phyloP scores from a whole-genome alignment of 2,329 filamentous ascomycete species.

The Penicillium brasilianum region DNA sequence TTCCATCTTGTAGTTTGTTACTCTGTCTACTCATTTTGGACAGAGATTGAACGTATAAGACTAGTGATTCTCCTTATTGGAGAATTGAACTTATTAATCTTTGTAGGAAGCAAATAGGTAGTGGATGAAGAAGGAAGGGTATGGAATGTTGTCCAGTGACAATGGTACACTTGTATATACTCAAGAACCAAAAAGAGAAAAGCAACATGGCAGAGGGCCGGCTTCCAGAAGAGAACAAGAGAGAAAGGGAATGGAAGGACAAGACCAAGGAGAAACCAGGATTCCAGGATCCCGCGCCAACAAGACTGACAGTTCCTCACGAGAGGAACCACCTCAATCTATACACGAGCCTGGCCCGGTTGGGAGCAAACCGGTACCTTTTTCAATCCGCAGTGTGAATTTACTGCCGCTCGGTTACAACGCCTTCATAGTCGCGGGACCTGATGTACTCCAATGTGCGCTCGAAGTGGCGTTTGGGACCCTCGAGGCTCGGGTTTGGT shows the following conservation, averaged over 20 bases:
- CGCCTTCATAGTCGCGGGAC: slow-evolving; percentile 88
- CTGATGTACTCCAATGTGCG: slow-evolving; percentile 93
- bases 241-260: slow-evolving; percentile 16
- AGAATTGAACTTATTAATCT: not conserved
- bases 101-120: slow-evolving; percentile 8
- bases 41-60: not conserved
- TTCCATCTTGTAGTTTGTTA: not conserved
- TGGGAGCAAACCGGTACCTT: not conserved
- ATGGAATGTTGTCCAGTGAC: slow-evolving; percentile 29
- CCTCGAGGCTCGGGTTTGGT: slow-evolving; percentile 76
- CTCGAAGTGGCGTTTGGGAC: slow-evolving; percentile 90
- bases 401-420: slow-evolving; percentile 70
- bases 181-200: slow-evolving; percentile 20
- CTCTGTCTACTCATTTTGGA: not conserved
- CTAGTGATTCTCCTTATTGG: not conserved
- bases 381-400: not conserved
- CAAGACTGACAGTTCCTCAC: slow-evolving; percentile 7
- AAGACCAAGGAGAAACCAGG: not conserved
- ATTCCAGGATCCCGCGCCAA: not conserved
- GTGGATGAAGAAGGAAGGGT: slow-evolving; percentile 24
- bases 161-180: slow-evolving; percentile 39
- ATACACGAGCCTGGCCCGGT: not conserved
- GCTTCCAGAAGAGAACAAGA: slow-evolving; percentile 25
- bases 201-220: slow-evolving; percentile 19
- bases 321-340: not conserved